A percentile compares a stretch with the other conserved stretches of the same genome.
phyloP scores from a whole-genome alignment of 23 red algal genomes.

The Gracilaria gracilis region DNA sequence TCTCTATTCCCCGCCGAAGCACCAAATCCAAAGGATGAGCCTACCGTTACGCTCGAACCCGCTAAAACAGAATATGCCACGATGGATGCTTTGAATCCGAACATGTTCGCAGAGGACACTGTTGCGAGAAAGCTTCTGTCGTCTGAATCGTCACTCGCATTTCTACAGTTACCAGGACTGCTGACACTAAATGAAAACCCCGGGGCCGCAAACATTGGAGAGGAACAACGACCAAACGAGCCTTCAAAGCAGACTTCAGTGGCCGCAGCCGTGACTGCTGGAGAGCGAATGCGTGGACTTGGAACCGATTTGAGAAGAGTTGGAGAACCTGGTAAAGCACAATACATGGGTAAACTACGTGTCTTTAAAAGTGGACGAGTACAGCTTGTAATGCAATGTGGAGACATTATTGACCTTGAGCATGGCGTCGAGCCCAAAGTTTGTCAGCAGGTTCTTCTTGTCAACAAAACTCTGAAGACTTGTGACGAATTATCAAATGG shows the following conservation, averaged over 20 bases:
- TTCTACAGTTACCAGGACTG: conserved; percentile 65
- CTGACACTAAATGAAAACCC: conserved; percentile 49
- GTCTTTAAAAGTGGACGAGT: conserved; percentile 71
- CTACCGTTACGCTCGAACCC: conserved; percentile 22
- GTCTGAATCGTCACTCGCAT: conserved; percentile 27
- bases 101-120: conserved; percentile 47
- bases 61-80: neutral
- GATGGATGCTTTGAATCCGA: neutral
- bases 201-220: conserved; percentile 1
- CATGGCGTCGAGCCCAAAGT: conserved; percentile 56
- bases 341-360: conserved; percentile 53
- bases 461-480: conserved; percentile 26
- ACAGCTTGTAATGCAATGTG: conserved; percentile 47
- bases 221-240: conserved; percentile 33
- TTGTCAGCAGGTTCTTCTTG: conserved; percentile 57
- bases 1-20: neutral
- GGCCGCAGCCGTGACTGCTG: conserved; percentile 45
- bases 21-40: conserved; percentile 25
- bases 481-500: conserved; percentile 64
- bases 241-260: conserved; percentile 42
- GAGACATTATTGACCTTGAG: conserved; percentile 42
- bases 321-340: conserved; percentile 40
- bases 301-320: conserved; percentile 58
- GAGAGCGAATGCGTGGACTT: conserved; percentile 52
- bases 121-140: conserved; percentile 54